Percentiles rank a stretch among this genome's conserved stretches.
These are phyloP conservation scores for Diaporthe vexans DNA, from an alignment of 2,329 filamentous ascomycete species.

Conservation along the genomic window DNA sequence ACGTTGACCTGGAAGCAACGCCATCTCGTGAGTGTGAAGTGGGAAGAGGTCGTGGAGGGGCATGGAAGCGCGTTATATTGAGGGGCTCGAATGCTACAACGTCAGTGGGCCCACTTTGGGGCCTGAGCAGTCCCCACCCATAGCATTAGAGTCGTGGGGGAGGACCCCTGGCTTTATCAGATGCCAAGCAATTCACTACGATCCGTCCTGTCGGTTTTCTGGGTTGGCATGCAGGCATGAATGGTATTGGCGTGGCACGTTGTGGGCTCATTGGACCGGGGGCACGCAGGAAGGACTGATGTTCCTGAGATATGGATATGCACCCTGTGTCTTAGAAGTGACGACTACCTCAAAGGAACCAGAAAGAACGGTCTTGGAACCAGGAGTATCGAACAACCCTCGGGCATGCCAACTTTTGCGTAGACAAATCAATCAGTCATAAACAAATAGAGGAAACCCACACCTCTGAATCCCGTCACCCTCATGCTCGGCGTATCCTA, in stretches of 20 bases:
- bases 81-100: slow-evolving; percentile 31
- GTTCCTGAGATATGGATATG: not conserved
- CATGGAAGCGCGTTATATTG: slow-evolving; percentile 16
- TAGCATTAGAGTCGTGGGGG: slow-evolving; percentile 26
- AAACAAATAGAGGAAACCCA: slow-evolving; percentile 20
- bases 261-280: not conserved
- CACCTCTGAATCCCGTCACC: not conserved
- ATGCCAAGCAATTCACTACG: slow-evolving; percentile 20
- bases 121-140: slow-evolving; percentile 7
- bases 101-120: slow-evolving; percentile 29
- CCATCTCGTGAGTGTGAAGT: slow-evolving; percentile 12
- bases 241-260: slow-evolving; percentile 9
- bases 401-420: slow-evolving; percentile 21
- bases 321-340: slow-evolving; percentile 1
- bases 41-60: slow-evolving; percentile 23
- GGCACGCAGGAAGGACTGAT: not conserved
- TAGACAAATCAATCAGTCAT: slow-evolving; percentile 9
- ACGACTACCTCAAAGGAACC: not conserved
- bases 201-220: slow-evolving; percentile 19
- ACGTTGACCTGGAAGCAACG: slow-evolving; percentile 5
- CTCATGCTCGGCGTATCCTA: slow-evolving; percentile 1
- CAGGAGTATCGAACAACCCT: slow-evolving; percentile 30
- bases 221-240: slow-evolving; percentile 7
- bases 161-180: slow-evolving; percentile 32
- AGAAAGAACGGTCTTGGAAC: slow-evolving; percentile 28